A percentile compares a stretch with the other conserved stretches of the same genome.
phyloP scores from a whole-genome alignment of 768 basidiomycete genomes.

The Auriculariales sp. region DNA sequence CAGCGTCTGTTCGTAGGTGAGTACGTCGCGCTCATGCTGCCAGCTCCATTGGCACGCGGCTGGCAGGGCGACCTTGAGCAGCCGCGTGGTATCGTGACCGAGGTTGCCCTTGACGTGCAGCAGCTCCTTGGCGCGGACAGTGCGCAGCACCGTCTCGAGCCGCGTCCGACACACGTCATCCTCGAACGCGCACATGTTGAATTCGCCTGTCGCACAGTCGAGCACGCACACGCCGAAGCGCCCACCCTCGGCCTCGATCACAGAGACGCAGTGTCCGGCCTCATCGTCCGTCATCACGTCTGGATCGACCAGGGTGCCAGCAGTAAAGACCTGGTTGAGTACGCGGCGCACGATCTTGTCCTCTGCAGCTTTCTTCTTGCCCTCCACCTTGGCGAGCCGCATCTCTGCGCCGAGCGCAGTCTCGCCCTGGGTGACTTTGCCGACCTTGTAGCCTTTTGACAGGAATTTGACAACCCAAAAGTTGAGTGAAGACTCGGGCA shows the following conservation, averaged over 20 bases:
- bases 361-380: conserved; percentile 26
- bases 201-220: conserved; percentile 92
- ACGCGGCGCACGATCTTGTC: conserved; percentile 88
- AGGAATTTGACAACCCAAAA: conserved; percentile 87
- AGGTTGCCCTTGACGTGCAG: conserved; percentile 83
- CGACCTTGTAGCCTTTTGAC: conserved; percentile 75
- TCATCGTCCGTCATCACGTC: conserved; percentile 83
- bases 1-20: conserved; percentile 55
- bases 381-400: conserved; percentile 51
- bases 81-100: conserved; percentile 67
- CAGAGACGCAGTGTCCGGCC: conserved; percentile 86
- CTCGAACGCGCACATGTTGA: conserved; percentile 76
- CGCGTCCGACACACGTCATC: conserved; percentile 89
- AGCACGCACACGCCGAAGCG: conserved; percentile 80
- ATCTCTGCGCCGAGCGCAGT: conserved; percentile 96
- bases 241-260: conserved; percentile 44
- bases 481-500: conserved; percentile 88
- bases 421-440: conserved; percentile 92
- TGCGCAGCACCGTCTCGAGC: conserved; percentile 85
- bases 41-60: conserved; percentile 79
- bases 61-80: conserved; percentile 71
- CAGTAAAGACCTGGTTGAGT: conserved; percentile 90
- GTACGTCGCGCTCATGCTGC: conserved; percentile 71
- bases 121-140: conserved; percentile 83
- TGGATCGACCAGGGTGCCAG: conserved; percentile 87